phyloP scores from a whole-genome alignment of 306 rosid species.

The Rosa chinensis region DNA sequence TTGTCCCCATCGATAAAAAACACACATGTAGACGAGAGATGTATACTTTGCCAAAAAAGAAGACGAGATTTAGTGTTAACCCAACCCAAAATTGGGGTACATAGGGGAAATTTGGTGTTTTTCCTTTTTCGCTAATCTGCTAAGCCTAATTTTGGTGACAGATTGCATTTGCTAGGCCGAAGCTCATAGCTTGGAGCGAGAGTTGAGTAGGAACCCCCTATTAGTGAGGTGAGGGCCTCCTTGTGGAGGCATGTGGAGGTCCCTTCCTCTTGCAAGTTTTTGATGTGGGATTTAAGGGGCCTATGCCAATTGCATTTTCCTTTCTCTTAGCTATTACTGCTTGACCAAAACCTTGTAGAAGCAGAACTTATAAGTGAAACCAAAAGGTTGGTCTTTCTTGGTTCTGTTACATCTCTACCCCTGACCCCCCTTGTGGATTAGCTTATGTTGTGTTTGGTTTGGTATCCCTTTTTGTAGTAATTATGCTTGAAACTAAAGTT shows the following conservation, averaged over 20 bases:
- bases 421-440: background rate
- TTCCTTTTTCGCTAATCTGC: background rate
- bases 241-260: background rate
- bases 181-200: background rate
- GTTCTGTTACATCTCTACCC: background rate
- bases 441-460: background rate
- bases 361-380: background rate
- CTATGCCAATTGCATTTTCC: background rate
- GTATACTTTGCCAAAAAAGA: background rate
- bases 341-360: background rate
- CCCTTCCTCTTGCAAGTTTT: background rate
- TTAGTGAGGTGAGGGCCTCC: background rate
- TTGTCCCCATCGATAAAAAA: background rate
- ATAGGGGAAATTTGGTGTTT: background rate
- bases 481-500: background rate
- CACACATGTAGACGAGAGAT: background rate
- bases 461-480: background rate
- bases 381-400: background rate
- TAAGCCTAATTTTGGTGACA: background rate
- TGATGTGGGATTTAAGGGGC: background rate
- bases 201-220: background rate
- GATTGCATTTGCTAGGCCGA: background rate
- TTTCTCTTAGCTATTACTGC: background rate
- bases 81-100: background rate
- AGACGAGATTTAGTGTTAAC: background rate